Base-by-base conservation (phyloP, 345 rosid species). In the Eucalyptus tenuipes region DNA sequence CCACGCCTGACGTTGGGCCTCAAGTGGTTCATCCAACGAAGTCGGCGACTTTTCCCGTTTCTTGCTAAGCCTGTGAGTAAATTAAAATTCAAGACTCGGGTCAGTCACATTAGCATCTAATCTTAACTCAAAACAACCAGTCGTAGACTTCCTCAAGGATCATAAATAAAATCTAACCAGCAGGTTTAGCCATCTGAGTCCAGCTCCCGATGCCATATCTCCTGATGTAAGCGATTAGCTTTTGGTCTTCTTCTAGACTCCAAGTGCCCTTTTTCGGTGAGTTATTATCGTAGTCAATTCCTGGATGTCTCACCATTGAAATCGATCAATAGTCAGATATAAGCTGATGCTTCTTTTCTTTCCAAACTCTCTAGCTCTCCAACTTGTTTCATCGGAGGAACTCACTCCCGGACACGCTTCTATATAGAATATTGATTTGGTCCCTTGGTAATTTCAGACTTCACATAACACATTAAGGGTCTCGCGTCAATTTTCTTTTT, bases 1-100 rank as follows among this genome's bases (percentile, higher is more conserved):
- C 88, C 91, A 7, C 48, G 86, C 79, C 85, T 85, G 13, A 88
- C 45, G 81, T 90, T 88, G 49, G 91, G 91, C 86, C 88, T 52
- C 45, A 90, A 29, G 61, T 88, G 79, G 53, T 88, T 88, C 91
- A 88, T 71, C 88, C 89, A 88, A 49, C 88, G 89, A 88, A 90
- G 91, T 61, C 86, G 48, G 85, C 91, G 86, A 57, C 89, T 90
- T 45, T 18, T 52, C 55, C 89, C 87, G 1, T 48, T 85, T 86
- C 91, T 88, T 42, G 87, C 47, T 68, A 90, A 75, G 31, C 89
- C 91, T 87, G 44, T 71, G 81, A 71, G 81, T 71, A 17, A 61
- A 37, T 33, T 5, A 40, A 71, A 71, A 9, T 71, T n/a, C 81
- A 33, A 37, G 45, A 71, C 81, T 64, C 75, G 75, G 75, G 40